Evolutionary conservation across 2,329 filamentous ascomycete species (phyloP).

Genomic region (Pseudopyricularia cyperi): DNA sequence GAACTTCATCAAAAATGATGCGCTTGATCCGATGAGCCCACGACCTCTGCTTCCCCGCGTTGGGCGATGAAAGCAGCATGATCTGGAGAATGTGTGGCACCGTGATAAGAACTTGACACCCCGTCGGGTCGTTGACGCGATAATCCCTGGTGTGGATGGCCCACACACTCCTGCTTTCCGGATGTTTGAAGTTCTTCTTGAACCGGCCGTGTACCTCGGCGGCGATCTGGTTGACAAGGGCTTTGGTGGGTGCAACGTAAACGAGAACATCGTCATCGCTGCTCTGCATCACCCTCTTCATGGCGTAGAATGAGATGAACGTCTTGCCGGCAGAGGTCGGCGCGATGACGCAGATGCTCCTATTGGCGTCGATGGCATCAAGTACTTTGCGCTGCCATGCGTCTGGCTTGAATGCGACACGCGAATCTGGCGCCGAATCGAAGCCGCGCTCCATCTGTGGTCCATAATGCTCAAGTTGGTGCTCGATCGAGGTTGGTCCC

Average conservation of each 20-base stretch:
- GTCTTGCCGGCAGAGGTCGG: slow-evolving; percentile 73
- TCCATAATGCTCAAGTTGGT: slow-evolving; percentile 56
- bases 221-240: slow-evolving; percentile 72
- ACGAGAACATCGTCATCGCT: slow-evolving; percentile 60
- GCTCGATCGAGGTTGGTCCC: slow-evolving; percentile 23
- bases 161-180: slow-evolving; percentile 55
- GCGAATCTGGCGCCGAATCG: slow-evolving; percentile 51
- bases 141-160: slow-evolving; percentile 67
- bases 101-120: slow-evolving; percentile 65
- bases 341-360: slow-evolving; percentile 62
- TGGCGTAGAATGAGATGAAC: slow-evolving; percentile 75
- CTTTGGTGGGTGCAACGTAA: slow-evolving; percentile 72
- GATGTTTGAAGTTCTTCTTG: slow-evolving; percentile 47
- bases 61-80: slow-evolving; percentile 54
- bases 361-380: slow-evolving; percentile 56
- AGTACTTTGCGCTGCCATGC: slow-evolving; percentile 64
- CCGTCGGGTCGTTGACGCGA: slow-evolving; percentile 57
- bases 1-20: slow-evolving; percentile 75
- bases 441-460: slow-evolving; percentile 67
- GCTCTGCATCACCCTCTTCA: slow-evolving; percentile 59
- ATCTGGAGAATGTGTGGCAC: slow-evolving; percentile 70
- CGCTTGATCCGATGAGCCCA: slow-evolving; percentile 59
- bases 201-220: slow-evolving; percentile 67
- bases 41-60: slow-evolving; percentile 30
- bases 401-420: slow-evolving; percentile 61